A percentile compares a stretch with the other conserved stretches of the same genome.
phyloP scores from a whole-genome alignment of 345 rosid genomes.

The Xanthoceras sorbifolium region DNA sequence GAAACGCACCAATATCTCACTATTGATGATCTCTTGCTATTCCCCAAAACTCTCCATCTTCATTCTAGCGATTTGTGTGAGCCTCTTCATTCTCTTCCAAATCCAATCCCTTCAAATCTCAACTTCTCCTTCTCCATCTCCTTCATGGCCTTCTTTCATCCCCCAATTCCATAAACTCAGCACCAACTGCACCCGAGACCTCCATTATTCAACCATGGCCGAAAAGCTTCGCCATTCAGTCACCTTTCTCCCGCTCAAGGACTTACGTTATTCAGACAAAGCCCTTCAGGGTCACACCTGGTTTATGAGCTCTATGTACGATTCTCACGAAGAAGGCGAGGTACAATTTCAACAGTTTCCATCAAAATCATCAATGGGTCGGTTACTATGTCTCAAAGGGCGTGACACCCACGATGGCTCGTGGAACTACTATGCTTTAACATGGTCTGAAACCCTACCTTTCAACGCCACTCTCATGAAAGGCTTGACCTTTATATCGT shows the following conservation, averaged over 20 bases:
- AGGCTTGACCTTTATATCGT: constrained; percentile 67
- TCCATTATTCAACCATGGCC: constrained; percentile 16
- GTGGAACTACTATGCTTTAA: constrained; percentile 69
- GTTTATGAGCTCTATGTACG: constrained; percentile 78
- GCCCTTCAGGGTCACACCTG: constrained; percentile 64
- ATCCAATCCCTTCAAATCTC: constrained; percentile 34
- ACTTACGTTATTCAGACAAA: constrained; percentile 48
- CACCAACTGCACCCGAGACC: constrained; percentile 19
- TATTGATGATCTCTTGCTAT: constrained; percentile 14
- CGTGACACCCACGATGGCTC: constrained; percentile 62
- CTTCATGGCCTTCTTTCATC: constrained; percentile 24
- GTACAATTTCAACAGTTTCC: constrained; percentile 75
- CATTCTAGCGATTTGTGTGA: constrained; percentile 23
- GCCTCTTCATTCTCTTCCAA: constrained; percentile 38
- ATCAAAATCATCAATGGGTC: constrained; percentile 47
- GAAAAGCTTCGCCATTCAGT: constrained; percentile 53
- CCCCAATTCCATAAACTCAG: constrained; percentile 24
- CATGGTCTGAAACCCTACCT: constrained; percentile 67
- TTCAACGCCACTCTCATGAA: constrained; percentile 45
- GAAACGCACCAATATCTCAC: background rate
- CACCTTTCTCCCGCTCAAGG: constrained; percentile 70
- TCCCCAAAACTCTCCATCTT: constrained; percentile 33
- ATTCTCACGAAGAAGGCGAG: constrained; percentile 57
- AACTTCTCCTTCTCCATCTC: constrained; percentile 14
- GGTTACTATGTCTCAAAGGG: constrained; percentile 72